Evolutionary conservation across 441 rosid genomes (phyloP), one percentile per base, ranked within the genome.

Genomic region (Populus hybrid): DNA sequence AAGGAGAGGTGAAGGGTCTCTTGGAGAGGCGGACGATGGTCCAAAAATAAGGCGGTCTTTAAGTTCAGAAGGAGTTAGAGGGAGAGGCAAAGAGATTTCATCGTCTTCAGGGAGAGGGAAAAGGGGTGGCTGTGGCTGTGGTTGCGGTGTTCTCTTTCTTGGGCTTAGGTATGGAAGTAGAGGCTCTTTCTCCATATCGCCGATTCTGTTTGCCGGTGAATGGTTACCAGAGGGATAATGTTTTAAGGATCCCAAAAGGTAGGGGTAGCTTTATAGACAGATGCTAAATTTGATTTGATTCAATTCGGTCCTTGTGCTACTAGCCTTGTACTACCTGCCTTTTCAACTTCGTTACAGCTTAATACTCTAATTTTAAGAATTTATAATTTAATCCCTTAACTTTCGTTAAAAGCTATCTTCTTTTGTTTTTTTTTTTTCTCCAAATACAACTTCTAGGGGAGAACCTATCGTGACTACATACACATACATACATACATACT

Each of bases 1-100:
- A n/a, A 87, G 67, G 61, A 85, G 75, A 1, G 85, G 81, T 73
- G 89, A 78, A 28, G 90, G 40, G 20, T 84, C 82, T 0, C 28
- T 46, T 0, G 77, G 77, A 18, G 91, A 81, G 3, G 90, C 74
- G 5, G 90, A 63, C 21, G 83, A 74, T 11, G 94, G 90, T 35
- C 98, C 98, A 73, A 93, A 93, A 72, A 95, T 90, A 79, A 93
- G 86, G 23, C 89, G 91, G 36, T 95, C 96, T 80, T 95, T 95
- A 34, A 93, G 82, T 76, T 89, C 89, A 0, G 92, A 88, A 0
- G 96, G 91, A 70, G 95, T 92, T 40, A 91, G 64, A 20, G 95
- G 89, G 69, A 89, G 20, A 30, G 94, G 90, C n/a, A 89, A 65
- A 1, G 93, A 85, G 40, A 93, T 57, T 76, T 87, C 95, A 71